Conservation (phyloP, 371 early-diverging fungal species). For the Syncephalastrum racemosum region DNA sequence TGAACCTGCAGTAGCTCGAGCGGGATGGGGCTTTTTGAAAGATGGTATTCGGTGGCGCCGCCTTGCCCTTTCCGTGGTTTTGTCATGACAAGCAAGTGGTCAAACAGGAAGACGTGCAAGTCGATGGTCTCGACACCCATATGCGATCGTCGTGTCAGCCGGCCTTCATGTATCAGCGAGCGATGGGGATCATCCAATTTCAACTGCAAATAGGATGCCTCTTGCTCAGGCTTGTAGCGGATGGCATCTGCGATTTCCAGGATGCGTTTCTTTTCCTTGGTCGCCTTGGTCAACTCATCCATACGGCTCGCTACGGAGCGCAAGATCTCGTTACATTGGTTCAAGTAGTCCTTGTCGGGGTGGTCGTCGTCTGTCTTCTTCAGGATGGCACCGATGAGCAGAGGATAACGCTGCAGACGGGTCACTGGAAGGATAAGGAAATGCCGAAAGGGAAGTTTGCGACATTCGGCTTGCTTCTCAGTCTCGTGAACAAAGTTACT, state of each 20-base stretch:
- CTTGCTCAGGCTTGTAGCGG: conserved; percentile 12
- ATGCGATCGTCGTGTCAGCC: conserved; percentile 62
- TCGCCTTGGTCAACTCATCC: conserved; percentile 26
- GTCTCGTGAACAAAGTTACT: conserved; percentile 68
- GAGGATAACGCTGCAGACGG: conserved; percentile 83
- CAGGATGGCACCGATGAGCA: conserved; percentile 78
- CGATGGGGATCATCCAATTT: conserved; percentile 67
- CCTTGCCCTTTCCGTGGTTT: conserved; percentile 42
- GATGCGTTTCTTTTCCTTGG: conserved; percentile 16
- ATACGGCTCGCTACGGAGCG: conserved; percentile 55
- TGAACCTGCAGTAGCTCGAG: conserved; percentile 49
- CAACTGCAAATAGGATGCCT: conserved; percentile 29
- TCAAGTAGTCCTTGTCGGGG: conserved; percentile 67
- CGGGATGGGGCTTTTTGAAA: conserved; percentile 64
- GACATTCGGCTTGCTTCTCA: conserved; percentile 55
- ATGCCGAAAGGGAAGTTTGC: conserved; percentile 60
- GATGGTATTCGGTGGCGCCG: conserved; percentile 47
- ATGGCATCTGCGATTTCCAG: conserved; percentile 24
- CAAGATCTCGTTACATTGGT: conserved; percentile 61
- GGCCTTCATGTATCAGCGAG: conserved; percentile 76
- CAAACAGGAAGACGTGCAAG: conserved; percentile 78
- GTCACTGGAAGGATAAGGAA: conserved; percentile 66
- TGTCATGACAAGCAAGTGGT: conserved; percentile 80
- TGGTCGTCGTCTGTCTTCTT: conserved; percentile 79
- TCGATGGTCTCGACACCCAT: conserved; percentile 69